Evolutionary conservation across 352 stramenopile species (phyloP), one percentile per base, ranked within the genome.

Genomic region (Phytopythium cucurbitacearum): DNA sequence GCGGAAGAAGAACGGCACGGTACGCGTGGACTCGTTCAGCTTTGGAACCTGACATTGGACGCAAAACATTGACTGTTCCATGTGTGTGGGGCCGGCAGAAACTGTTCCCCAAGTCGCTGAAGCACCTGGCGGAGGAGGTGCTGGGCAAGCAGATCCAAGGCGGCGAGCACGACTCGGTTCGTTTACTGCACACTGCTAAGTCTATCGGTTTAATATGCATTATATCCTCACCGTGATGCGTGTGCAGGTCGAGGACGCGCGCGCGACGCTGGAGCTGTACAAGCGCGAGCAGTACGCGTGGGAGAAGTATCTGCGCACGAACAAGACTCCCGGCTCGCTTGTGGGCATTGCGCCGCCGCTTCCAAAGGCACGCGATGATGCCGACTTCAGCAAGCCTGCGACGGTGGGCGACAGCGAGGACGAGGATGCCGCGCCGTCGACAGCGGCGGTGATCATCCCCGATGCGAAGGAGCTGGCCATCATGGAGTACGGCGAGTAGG

Each of bases 131-230:
- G 8, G 64, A 83, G 47, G 82, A 93, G 53, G 67, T 93, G 9
- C 64, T 94, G 37, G 65, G 61, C 35, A 62, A 69, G 40, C 57
- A 80, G 59, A 93, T 93, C 54, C 85, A 94, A 47, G 75, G 61
- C n/a, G 82, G 85, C 54, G 80, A 93, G 68, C 85, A 94, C 75
- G 79, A 94, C 69, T 94, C 85, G n/a, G 85, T 87, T 63, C 51
- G 71, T 64, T 40, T 38, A 11, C 15, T n/a, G 12, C 11, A n/a
- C 11, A 37, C 9, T n/a, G n/a, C n/a, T n/a, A n/a, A n/a, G 16
- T 42, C 35, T 61, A 11, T 9, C 35, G 21, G 21, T 28, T 28
- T 28, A 28, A 28, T 16, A 34, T 52, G 10, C 6, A 4, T 46
- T 12, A 32, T 45, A 12, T n/a, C n/a, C 34, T 13, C 11, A 34